Evolutionary conservation across 306 rosid species (phyloP).

Genomic region (Senna siamea): DNA sequence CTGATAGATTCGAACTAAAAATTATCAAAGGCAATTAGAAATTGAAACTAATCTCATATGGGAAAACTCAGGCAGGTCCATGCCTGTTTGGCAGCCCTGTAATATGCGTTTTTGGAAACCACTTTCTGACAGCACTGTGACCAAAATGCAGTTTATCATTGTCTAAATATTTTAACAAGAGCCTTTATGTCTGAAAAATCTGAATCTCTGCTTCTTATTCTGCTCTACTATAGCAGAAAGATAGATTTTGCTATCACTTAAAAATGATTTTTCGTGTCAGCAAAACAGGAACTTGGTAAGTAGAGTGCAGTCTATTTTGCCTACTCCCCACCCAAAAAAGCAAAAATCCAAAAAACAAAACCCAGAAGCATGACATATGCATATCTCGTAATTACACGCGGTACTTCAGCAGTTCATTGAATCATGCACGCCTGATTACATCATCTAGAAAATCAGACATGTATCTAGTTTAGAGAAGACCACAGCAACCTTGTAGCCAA

Average conservation of each 20-base stretch:
- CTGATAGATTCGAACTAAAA: too few species aligned
- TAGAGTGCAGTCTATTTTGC: not conserved
- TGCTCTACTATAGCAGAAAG: not conserved
- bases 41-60: too few species aligned
- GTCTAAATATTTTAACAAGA: too few species aligned
- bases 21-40: too few species aligned
- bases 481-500: conserved; percentile 8
- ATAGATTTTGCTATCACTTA: not conserved
- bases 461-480: conserved; percentile 11
- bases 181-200: not conserved
- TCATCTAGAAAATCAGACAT: not conserved
- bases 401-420: conserved; percentile 1
- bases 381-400: not conserved
- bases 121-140: not conserved
- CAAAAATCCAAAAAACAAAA: too few species aligned
- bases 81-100: not conserved
- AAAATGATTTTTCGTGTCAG: not conserved
- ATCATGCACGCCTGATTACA: not conserved
- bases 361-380: not conserved
- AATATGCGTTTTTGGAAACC: too few species aligned
- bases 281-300: not conserved
- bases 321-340: not conserved
- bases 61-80: not conserved
- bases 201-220: not conserved
- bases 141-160: not conserved